Conservation (phyloP, 306 rosid species). For the Dryas drummondii region DNA sequence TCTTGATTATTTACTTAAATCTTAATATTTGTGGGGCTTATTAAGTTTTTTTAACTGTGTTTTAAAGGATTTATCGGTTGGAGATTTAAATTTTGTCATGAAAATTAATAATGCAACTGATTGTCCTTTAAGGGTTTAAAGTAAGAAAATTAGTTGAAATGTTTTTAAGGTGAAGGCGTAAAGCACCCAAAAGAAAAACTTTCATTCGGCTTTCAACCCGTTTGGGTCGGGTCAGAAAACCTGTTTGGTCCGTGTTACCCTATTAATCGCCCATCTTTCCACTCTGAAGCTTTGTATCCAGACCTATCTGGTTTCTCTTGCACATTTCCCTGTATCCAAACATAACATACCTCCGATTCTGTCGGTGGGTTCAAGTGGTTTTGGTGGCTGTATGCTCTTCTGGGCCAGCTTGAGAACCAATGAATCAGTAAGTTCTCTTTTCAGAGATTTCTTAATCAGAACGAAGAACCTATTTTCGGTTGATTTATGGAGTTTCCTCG, state of each 20-base stretch:
- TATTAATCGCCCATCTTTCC: background rate
- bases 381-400: slow-evolving; percentile 3
- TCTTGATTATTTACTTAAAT: too few species aligned
- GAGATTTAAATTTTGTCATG: too few species aligned
- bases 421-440: slow-evolving; percentile 2
- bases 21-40: too few species aligned
- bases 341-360: background rate
- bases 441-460: background rate
- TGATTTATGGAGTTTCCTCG: background rate
- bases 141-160: too few species aligned
- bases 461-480: background rate
- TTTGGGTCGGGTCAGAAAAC: too few species aligned
- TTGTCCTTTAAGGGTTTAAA: too few species aligned
- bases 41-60: too few species aligned
- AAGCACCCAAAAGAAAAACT: too few species aligned
- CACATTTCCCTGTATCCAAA: background rate
- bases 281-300: background rate
- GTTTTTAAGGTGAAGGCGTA: too few species aligned
- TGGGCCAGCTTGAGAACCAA: background rate
- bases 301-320: background rate
- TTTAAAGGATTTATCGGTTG: too few species aligned
- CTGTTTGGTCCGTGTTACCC: background rate
- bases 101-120: too few species aligned
- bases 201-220: too few species aligned
- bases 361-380: background rate